phyloP scores from a whole-genome alignment of 305 asterid species.

The Salvia sclarea region DNA sequence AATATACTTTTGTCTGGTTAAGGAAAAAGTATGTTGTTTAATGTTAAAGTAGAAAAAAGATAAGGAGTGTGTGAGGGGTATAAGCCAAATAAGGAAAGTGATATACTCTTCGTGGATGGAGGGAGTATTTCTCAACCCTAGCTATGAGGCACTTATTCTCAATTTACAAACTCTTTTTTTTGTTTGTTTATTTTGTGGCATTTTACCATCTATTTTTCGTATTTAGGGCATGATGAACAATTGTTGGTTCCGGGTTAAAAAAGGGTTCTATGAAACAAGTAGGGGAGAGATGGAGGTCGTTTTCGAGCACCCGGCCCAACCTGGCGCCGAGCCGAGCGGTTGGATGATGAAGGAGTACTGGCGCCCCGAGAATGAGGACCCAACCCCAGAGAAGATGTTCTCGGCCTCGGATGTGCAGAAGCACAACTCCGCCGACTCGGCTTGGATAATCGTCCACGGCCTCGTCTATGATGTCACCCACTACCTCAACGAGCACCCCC shows the following conservation, averaged over 20 bases:
- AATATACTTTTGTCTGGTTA: too few relatives aligned
- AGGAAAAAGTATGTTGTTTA: too few relatives aligned
- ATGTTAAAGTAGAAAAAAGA: too few relatives aligned
- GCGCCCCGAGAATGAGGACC: slow-evolving; percentile 57
- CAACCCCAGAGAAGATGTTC: slow-evolving; percentile 53
- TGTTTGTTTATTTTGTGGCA: too few relatives aligned
- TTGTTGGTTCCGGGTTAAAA: slow-evolving; percentile 87
- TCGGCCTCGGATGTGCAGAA: slow-evolving; percentile 68
- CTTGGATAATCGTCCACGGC: slow-evolving; percentile 93
- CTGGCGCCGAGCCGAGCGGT: slow-evolving; percentile 84
- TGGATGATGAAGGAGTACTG: slow-evolving; percentile 95
- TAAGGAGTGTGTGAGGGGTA: too few relatives aligned
- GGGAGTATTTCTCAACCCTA: too few relatives aligned
- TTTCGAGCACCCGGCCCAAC: slow-evolving; percentile 92
- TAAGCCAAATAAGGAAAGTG: too few relatives aligned
- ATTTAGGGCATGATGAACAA: slow-evolving; percentile 97
- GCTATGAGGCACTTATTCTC: too few relatives aligned
- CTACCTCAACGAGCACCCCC: slow-evolving; percentile 85
- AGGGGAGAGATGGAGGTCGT: slow-evolving; percentile 82
- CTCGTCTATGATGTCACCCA: slow-evolving; percentile 76
- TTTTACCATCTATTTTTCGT: neutral
- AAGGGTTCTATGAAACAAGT: slow-evolving; percentile 73
- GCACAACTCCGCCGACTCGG: slow-evolving; percentile 67
- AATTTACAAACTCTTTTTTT: too few relatives aligned
- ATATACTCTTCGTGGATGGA: too few relatives aligned